Evolutionary conservation across 164 flowering plant genomes (phyloP), one percentile per base, ranked within the genome.

Genomic region (Chimonanthus salicifolius): DNA sequence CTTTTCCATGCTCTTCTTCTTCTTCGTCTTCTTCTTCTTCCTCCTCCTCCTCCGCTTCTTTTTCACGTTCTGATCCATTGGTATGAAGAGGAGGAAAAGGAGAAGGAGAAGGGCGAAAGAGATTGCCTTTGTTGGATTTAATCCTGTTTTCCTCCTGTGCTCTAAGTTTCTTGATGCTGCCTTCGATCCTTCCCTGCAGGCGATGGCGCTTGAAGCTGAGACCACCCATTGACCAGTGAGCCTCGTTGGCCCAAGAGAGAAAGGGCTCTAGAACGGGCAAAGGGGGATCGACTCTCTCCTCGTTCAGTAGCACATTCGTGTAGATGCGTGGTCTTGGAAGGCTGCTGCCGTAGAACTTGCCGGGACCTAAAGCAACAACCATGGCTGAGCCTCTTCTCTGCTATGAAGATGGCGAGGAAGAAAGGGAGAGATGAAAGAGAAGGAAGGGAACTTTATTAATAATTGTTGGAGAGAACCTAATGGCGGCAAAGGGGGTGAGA

Each of bases 151-250:
- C 90, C 10, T 72, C 71, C 75, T 89, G 78, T 4, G 75, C 77
- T 0, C 86, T 83, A 66, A 94, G 89, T 66, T 76, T 83, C 72
- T 77, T 49, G 73, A 92, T 77, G 70, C 71, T 88, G 48, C 99
- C 99, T 66, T 94, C 98, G 67, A 94, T 92, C 58, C 83, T 87
- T 15, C 98, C 98, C 64, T 89, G 97, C 20, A 87, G 87, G 43
- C 97, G 84, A 64, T 70, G 84, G 75, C 94, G 97, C 68, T 79
- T 73, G 87, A 87, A 82, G 81, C 85, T 86, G 64, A 89, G 87
- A 21, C 99, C 97, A 0, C 99, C 97, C 99, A 92, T 94, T 10
- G 97, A 87, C 99, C 97, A 94, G 77, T 94, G 99, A 10, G 97
- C 97, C 5, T 92, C 92, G 18, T 74, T 68, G 2, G 99, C 99